Base-by-base conservation (phyloP, 441 rosid genomes). In the Adansonia gregorii region DNA sequence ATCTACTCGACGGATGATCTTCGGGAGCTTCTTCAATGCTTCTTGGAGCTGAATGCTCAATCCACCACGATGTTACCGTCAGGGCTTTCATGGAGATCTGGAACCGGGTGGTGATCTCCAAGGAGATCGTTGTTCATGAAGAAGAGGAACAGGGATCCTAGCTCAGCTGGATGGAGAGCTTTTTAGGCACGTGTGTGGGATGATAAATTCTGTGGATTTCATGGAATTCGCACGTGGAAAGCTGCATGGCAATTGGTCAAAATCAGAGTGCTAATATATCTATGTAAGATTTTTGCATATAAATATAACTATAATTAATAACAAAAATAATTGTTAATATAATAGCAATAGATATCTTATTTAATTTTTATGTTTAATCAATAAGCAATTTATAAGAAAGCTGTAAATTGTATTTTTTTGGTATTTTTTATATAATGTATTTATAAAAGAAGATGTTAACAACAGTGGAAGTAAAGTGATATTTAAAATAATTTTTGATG, bases 31-130 rank as follows among this genome's bases (percentile, higher is more conserved):
- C 86, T 92, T 0, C 82, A 88, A 24, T 90, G 97, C 78, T 91
- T 92, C 86, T 76, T 92, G 84, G 82, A 83, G 76, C 86, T 90
- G 59, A 92, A 92, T 78, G 88, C 92, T 82, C 84, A 86, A 41
- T 80, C 41, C 83, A 88, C 68, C 87, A 86, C 60, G 88, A 88
- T 54, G 88, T 88, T 64, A 87, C 89, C 31, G 85, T 91, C 14
- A 52, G 82, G 19, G 97, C 91, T 65, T 94, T 92, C 83, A 86
- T 87, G 0, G 94, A 87, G 84, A 88, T 92, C 72, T 84, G 92
- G 78, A 76, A 82, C 73, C 81, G 83, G 9, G 46, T 81, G 35
- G 35, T 2, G 61, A 35, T 76, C 69, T 63, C 82, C 60, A 74
- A 74, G 41, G 78, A 59, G 19, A 45, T 39, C 3, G 59, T 45